Conservation (phyloP, 768 basidiomycete species). For the Hydnomerulius pinastri region DNA sequence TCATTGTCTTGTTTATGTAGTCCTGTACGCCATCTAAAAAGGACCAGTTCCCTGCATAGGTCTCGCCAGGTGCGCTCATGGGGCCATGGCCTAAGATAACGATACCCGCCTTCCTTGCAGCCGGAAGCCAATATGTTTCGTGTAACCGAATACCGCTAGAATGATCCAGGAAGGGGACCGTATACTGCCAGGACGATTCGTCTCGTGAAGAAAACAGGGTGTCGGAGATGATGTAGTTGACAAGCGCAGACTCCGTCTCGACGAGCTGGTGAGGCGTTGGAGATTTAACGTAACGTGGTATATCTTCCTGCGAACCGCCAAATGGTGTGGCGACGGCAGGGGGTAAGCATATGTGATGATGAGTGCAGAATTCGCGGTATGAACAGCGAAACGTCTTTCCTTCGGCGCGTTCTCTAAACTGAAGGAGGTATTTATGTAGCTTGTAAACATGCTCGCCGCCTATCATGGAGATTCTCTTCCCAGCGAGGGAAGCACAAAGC, state of each 20-base stretch:
- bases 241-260: conserved; percentile 40
- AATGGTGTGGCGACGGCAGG: conserved; percentile 4
- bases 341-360: conserved; percentile 50
- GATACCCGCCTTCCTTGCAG: conserved; percentile 49
- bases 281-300: conserved; percentile 29
- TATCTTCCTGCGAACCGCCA: conserved; percentile 3
- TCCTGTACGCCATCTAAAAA: conserved; percentile 34
- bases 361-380: conserved; percentile 50
- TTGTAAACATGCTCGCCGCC: conserved; percentile 28
- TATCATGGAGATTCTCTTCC: conserved; percentile 29
- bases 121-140: conserved; percentile 47
- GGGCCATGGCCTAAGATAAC: conserved; percentile 51
- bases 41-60: conserved; percentile 49
- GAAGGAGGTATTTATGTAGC: conserved; percentile 25
- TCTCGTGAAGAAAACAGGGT: conserved; percentile 40
- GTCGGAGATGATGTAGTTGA: conserved; percentile 52
- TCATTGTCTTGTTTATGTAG: conserved; percentile 11
- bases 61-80: conserved; percentile 50
- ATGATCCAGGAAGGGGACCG: conserved; percentile 38
- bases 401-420: conserved; percentile 19
- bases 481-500: conserved; percentile 21
- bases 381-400: conserved; percentile 34
- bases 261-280: conserved; percentile 40
- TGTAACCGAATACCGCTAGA: conserved; percentile 44
- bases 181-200: conserved; percentile 38